Percentiles rank a stretch among this genome's conserved stretches.
Evolutionary conservation across 2,329 filamentous ascomycete species (phyloP).

Genomic region (Beauveria sp.): DNA sequence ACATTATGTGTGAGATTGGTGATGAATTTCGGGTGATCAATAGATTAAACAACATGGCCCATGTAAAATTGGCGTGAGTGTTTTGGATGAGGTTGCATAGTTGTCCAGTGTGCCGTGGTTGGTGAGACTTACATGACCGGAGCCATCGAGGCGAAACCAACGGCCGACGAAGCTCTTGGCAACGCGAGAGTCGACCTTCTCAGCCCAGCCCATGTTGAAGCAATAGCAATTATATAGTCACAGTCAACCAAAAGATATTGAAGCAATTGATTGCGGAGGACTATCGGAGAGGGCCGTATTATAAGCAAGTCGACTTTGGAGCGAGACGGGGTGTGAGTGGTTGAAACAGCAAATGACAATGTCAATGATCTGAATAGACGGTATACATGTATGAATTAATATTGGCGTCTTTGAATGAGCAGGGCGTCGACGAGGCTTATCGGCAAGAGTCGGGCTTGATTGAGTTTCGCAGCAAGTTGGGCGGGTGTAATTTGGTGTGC

Average conservation of each 20-base stretch:
- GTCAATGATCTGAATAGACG: not conserved
- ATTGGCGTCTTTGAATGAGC: not conserved
- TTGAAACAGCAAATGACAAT: not conserved
- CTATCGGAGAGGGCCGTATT: not conserved
- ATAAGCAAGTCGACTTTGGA: not conserved
- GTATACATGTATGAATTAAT: not conserved
- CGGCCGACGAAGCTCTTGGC: slow-evolving; percentile 59
- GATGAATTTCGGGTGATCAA: not conserved
- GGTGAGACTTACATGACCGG: slow-evolving; percentile 62
- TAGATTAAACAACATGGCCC: not conserved
- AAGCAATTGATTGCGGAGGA: not conserved
- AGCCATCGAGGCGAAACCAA: slow-evolving; percentile 76
- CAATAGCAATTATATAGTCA: not conserved
- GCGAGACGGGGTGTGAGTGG: not conserved
- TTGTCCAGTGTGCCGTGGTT: not conserved
- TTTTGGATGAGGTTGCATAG: not conserved
- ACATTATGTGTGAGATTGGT: not conserved
- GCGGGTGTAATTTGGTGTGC: not conserved
- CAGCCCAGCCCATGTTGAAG: slow-evolving; percentile 39
- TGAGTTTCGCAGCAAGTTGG: not conserved
- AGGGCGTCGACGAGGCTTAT: not conserved
- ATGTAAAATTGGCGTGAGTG: not conserved
- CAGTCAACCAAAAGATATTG: not conserved
- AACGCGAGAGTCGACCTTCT: slow-evolving; percentile 47
- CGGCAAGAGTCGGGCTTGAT: not conserved